Conservation (phyloP, 345 rosid genomes). For the Eucalyptus albens region DNA sequence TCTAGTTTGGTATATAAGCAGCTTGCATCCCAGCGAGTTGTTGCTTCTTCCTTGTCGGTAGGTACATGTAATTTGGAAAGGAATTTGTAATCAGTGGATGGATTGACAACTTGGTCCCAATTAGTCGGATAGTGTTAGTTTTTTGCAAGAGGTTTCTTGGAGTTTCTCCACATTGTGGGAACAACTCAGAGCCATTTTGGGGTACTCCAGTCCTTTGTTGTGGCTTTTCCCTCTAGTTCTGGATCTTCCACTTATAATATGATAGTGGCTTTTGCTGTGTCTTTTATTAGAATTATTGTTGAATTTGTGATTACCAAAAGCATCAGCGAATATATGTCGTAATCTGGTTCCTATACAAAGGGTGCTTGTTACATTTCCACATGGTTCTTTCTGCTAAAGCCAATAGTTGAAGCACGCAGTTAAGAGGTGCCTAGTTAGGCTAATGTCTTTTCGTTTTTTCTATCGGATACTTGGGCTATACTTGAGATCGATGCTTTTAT, state of each 20-base stretch:
- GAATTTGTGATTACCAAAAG: neutral
- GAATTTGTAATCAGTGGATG: neutral
- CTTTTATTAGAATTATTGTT: neutral
- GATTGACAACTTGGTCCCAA: neutral
- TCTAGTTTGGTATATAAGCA: neutral
- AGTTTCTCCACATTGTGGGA: neutral
- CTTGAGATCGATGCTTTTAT: neutral
- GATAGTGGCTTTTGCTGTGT: slow-evolving; percentile 2
- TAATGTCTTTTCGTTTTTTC: neutral
- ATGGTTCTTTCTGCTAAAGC: neutral
- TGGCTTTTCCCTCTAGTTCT: neutral
- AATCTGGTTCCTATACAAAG: neutral
- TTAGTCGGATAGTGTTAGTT: neutral
- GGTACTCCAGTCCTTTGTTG: neutral
- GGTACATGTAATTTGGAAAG: neutral
- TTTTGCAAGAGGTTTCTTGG: neutral
- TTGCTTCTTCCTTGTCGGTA: neutral
- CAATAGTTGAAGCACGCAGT: neutral
- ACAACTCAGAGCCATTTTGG: too few relatives aligned
- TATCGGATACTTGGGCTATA: neutral
- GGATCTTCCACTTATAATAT: neutral
- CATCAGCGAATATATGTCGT: neutral
- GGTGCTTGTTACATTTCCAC: neutral
- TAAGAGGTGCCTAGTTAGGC: neutral
- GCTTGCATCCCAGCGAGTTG: neutral